A percentile compares a stretch with the other conserved stretches of the same genome.
Conservation (phyloP, 495 filamentous ascomycete genomes). For the Aspergillus ellipticus region DNA sequence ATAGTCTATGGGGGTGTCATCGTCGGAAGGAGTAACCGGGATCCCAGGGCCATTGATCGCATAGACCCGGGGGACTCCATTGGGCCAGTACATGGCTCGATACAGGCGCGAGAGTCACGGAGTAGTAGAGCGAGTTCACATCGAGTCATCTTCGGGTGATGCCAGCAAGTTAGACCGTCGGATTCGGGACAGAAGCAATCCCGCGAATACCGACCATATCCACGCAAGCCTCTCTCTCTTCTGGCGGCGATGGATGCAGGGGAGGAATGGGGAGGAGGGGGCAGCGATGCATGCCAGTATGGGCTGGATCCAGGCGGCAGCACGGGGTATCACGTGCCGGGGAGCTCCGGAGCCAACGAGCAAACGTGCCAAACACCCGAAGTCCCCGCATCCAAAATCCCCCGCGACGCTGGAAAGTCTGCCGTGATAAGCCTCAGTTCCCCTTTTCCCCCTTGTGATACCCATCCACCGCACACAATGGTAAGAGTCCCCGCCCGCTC, state of each 20-base stretch:
- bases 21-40: conserved; percentile 35
- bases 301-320: not conserved
- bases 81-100: conserved; percentile 92
- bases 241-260: not conserved
- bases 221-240: conserved; percentile 8
- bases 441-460: not conserved
- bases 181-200: conserved; percentile 16
- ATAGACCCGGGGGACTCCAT: conserved; percentile 86
- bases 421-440: not conserved
- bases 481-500: not conserved
- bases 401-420: not conserved
- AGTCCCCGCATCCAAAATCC: conserved; percentile 16
- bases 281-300: not conserved
- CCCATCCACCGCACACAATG: conserved; percentile 2
- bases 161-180: conserved; percentile 16
- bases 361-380: conserved; percentile 14
- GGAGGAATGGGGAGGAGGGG: not conserved
- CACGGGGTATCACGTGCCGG: conserved; percentile 14
- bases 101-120: conserved; percentile 23
- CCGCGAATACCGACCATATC: conserved; percentile 21
- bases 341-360: conserved; percentile 12
- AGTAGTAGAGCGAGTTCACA: conserved; percentile 31
- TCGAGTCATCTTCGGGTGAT: conserved; percentile 37
- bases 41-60: conserved; percentile 61
- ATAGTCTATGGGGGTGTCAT: conserved; percentile 15